Conservation (phyloP, 2,329 filamentous ascomycete genomes). For the Aspergillus piperis region DNA sequence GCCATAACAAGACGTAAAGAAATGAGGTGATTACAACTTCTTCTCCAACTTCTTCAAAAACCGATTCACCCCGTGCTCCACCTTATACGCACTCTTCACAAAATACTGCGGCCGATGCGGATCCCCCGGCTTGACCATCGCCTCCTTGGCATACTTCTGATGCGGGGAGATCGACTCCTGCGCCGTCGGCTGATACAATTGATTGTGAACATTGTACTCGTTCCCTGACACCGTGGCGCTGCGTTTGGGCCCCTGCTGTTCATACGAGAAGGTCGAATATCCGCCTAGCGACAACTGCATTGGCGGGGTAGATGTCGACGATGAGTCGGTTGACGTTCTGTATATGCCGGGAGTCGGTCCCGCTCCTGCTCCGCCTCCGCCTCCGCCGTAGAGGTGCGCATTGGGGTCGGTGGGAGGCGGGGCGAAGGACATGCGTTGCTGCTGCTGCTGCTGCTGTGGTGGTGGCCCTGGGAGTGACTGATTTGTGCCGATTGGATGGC, state of each 20-base stretch:
- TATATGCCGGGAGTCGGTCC: not conserved
- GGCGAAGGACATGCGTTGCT: slow-evolving; percentile 28
- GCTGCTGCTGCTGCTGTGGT: not conserved
- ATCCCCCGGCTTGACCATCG: slow-evolving; percentile 35
- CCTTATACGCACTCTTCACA: slow-evolving; percentile 39
- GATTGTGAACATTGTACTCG: slow-evolving; percentile 49
- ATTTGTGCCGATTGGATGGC: not conserved
- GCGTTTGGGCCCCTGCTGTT: slow-evolving; percentile 30
- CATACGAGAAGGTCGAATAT: slow-evolving; percentile 47
- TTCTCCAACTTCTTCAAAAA: slow-evolving; percentile 51
- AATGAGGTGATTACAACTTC: slow-evolving; percentile 26
- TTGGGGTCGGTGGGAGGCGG: slow-evolving; percentile 38
- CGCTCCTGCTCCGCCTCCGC: too few species aligned
- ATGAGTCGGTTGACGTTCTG: not conserved
- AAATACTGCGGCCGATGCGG: slow-evolving; percentile 38
- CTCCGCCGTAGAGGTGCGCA: slow-evolving; percentile 33
- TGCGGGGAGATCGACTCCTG: slow-evolving; percentile 41
- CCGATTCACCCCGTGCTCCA: slow-evolving; percentile 47
- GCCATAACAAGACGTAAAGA: too few species aligned
- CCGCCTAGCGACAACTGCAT: slow-evolving; percentile 32
- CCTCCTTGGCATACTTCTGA: slow-evolving; percentile 37
- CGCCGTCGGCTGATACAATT: slow-evolving; percentile 50
- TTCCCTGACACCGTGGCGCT: slow-evolving; percentile 20
- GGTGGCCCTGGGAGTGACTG: not conserved
- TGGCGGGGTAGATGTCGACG: slow-evolving; percentile 27